These are phyloP conservation scores for Cryptococcus maquisensis DNA, from an alignment of 1,284 basidiomycete species.

Conservation along the genomic window DNA sequence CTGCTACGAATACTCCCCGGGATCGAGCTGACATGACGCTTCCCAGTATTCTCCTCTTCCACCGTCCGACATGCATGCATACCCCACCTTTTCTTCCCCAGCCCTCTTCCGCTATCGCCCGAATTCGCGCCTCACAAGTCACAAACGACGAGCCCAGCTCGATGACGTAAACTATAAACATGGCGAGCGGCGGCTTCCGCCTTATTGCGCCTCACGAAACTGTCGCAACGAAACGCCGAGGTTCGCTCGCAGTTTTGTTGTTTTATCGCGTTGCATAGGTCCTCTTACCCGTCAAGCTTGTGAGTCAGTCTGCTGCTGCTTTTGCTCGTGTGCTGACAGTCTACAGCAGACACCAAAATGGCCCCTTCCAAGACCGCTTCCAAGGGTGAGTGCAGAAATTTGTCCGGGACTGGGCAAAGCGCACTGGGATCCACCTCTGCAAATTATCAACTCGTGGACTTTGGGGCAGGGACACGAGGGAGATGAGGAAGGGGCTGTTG, in stretches of 20 bases:
- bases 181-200: neutral
- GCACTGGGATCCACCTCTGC: neutral
- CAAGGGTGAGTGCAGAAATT: constrained; percentile 24
- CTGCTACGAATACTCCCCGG: neutral
- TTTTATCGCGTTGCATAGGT: neutral
- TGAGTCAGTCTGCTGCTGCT: constrained; percentile 8
- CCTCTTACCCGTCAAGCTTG: constrained; percentile 22
- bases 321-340: neutral
- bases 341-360: constrained; percentile 20
- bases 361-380: constrained; percentile 25
- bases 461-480: neutral
- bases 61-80: too few species aligned
- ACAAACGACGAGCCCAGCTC: too few species aligned
- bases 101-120: too few species aligned
- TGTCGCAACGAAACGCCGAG: neutral
- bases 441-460: neutral
- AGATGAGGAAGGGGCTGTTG: neutral
- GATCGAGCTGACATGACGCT: neutral
- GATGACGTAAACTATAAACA: too few species aligned
- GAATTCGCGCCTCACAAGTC: too few species aligned
- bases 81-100: too few species aligned
- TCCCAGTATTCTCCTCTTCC: too few species aligned
- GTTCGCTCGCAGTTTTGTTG: neutral
- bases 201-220: neutral
- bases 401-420: neutral